These are phyloP conservation scores for Immersiporthe knoxdaviesiana DNA, from an alignment of 2,329 filamentous ascomycete genomes.

Conservation along the genomic window DNA sequence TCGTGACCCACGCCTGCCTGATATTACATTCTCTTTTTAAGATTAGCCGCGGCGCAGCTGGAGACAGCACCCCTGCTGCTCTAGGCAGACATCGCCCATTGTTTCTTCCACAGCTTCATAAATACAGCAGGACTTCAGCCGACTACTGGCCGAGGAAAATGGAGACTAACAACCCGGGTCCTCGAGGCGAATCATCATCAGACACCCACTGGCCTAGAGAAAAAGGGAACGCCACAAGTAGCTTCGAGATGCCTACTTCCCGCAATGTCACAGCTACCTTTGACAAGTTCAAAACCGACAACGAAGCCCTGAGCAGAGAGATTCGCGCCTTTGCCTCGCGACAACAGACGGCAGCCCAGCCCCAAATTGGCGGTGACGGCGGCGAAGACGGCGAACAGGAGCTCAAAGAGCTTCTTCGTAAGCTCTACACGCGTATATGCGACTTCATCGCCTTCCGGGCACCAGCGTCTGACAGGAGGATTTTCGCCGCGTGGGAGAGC, in stretches of 20 bases:
- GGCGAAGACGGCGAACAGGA: neutral
- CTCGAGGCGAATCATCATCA: neutral
- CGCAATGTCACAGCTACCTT: neutral
- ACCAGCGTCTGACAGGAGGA: slow-evolving; percentile 6
- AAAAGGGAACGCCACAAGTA: neutral
- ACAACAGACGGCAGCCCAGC: too few relatives aligned
- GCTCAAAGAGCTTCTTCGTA: slow-evolving; percentile 9
- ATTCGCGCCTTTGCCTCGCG: slow-evolving; percentile 2
- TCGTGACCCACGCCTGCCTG: neutral
- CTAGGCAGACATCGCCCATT: neutral
- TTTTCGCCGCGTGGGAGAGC: slow-evolving; percentile 23
- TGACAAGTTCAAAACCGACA: neutral
- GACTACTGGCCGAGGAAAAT: too few relatives aligned
- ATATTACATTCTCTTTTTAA: neutral
- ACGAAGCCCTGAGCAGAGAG: slow-evolving; percentile 6
- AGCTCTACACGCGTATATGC: slow-evolving; percentile 12
- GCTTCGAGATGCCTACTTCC: neutral
- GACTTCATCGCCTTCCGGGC: slow-evolving; percentile 37
- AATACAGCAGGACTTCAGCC: neutral
- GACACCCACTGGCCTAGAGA: neutral
- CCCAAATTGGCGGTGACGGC: neutral
- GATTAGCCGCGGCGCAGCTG: neutral
- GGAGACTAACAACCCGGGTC: neutral
- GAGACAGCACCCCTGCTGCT: neutral
- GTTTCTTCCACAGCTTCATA: neutral